Conservation (phyloP, 371 early-diverging fungal genomes). For the Rhizopus delemar region DNA sequence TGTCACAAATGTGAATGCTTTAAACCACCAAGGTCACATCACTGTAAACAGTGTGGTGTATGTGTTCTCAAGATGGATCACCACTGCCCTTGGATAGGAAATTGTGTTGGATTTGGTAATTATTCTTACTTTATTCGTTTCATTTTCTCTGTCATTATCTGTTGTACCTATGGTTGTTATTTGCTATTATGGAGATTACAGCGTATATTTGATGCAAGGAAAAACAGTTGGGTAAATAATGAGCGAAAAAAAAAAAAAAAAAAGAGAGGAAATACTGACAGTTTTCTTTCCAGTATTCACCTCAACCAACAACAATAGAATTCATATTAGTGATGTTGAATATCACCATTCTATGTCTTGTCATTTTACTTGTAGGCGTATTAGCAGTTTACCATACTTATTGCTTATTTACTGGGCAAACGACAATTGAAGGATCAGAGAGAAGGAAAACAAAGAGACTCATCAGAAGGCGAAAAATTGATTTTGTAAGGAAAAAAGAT, state of each 20-base stretch:
- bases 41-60: slow-evolving; percentile 71
- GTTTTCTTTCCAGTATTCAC: background rate
- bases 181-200: slow-evolving; percentile 47
- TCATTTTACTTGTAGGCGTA: slow-evolving; percentile 74
- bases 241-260: background rate
- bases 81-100: slow-evolving; percentile 96
- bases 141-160: slow-evolving; percentile 64
- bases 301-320: slow-evolving; percentile 36
- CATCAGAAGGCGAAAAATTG: slow-evolving; percentile 19
- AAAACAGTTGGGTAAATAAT: slow-evolving; percentile 19
- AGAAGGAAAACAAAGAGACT: slow-evolving; percentile 41
- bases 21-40: slow-evolving; percentile 80
- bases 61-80: slow-evolving; percentile 88
- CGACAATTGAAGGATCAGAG: slow-evolving; percentile 85
- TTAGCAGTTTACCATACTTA: slow-evolving; percentile 79
- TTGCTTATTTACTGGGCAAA: slow-evolving; percentile 78
- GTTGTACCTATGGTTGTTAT: slow-evolving; percentile 53
- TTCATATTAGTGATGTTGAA: slow-evolving; percentile 67
- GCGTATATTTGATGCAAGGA: slow-evolving; percentile 32
- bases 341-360: slow-evolving; percentile 59
- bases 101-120: slow-evolving; percentile 89
- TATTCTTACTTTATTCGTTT: slow-evolving; percentile 86
- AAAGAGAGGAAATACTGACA: background rate
- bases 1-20: slow-evolving; percentile 68
- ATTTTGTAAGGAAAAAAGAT: slow-evolving; percentile 15